Conservation (phyloP, 345 rosid genomes). For the Geranium brycei region DNA sequence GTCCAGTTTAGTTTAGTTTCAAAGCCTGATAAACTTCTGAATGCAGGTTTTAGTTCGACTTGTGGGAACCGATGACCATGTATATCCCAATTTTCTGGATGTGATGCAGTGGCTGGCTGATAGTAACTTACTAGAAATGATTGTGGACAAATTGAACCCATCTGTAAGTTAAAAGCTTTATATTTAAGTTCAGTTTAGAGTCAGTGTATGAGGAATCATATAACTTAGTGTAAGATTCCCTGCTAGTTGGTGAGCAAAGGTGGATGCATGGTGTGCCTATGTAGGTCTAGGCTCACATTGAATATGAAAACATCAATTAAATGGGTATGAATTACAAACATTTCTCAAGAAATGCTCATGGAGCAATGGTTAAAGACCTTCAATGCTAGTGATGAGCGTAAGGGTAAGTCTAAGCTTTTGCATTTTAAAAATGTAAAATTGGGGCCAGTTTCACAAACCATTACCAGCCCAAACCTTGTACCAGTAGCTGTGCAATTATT, state of each 20-base stretch:
- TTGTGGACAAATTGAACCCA: constrained; percentile 83
- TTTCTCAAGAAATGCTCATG: no score
- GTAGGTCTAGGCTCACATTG: no score
- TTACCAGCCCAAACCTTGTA: no score
- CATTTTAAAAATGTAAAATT: no score
- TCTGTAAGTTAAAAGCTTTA: constrained; percentile 38
- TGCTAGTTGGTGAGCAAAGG: not conserved
- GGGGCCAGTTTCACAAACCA: no score
- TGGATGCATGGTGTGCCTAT: not conserved
- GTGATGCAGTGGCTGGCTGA: constrained; percentile 99
- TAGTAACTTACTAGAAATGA: constrained; percentile 82
- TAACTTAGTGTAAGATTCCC: not conserved
- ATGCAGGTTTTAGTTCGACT: constrained; percentile 84
- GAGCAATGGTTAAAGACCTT: no score
- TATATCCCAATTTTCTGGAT: constrained; percentile 86
- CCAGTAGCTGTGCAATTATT: no score
- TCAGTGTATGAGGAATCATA: not conserved
- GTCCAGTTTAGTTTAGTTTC: constrained; percentile 3
- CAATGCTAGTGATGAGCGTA: no score
- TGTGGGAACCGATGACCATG: constrained; percentile 92
- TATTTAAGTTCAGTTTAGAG: not conserved
- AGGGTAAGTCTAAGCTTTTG: no score
- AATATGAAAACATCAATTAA: no score
- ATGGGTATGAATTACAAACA: no score
- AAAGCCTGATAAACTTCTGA: constrained; percentile 2